Conservation (phyloP, 1,284 basidiomycete species). For the Phellinidium pouzarii region DNA sequence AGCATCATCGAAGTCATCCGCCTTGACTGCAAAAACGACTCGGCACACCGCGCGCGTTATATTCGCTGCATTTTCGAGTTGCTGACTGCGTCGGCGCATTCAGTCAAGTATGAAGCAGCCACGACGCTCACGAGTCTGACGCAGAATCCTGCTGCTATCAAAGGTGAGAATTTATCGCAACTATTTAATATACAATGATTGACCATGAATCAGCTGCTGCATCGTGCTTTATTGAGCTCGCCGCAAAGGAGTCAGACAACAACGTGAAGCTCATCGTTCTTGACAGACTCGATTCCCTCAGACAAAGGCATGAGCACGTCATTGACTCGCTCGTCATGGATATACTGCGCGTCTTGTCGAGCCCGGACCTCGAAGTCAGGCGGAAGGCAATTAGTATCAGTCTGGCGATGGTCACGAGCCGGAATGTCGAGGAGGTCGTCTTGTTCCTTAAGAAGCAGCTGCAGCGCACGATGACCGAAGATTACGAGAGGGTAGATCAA, state of each 20-base stretch:
- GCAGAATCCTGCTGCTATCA: slow-evolving; percentile 93
- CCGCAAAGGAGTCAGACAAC: slow-evolving; percentile 96
- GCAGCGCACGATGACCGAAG: slow-evolving; percentile 82
- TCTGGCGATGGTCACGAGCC: slow-evolving; percentile 88
- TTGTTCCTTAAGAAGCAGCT: slow-evolving; percentile 97
- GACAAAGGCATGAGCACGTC: slow-evolving; percentile 86
- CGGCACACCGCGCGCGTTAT: slow-evolving; percentile 76
- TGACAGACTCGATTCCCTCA: slow-evolving; percentile 82
- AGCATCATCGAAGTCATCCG: slow-evolving; percentile 93
- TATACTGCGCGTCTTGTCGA: slow-evolving; percentile 84
- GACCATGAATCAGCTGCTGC: slow-evolving; percentile 64
- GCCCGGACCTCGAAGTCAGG: slow-evolving; percentile 95
- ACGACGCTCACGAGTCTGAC: slow-evolving; percentile 93
- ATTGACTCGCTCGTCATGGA: slow-evolving; percentile 95
- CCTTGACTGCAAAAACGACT: slow-evolving; percentile 84
- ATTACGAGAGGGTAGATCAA: slow-evolving; percentile 70
- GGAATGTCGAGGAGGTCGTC: slow-evolving; percentile 98
- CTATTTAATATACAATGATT: neutral
- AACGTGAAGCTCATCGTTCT: slow-evolving; percentile 99
- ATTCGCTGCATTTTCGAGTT: slow-evolving; percentile 94
- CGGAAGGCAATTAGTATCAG: slow-evolving; percentile 89
- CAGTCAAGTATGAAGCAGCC: slow-evolving; percentile 98
- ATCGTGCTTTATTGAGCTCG: slow-evolving; percentile 82
- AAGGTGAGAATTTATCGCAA: slow-evolving; percentile 48
- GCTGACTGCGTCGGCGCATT: slow-evolving; percentile 86